Conservation (phyloP, 306 rosid species). For the Lagenaria siceraria region DNA sequence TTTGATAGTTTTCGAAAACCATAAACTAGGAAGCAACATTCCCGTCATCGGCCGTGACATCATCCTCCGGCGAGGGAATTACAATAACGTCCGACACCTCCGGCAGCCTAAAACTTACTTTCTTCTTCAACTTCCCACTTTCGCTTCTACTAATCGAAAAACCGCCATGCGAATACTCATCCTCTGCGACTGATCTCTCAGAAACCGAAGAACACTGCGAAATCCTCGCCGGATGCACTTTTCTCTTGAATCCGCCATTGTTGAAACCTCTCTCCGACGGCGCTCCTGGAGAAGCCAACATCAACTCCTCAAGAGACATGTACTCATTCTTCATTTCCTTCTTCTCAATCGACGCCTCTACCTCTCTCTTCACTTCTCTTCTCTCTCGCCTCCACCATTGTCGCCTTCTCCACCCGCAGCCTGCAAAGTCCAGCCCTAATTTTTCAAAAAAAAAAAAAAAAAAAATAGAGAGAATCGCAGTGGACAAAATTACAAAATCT, state of each 20-base stretch:
- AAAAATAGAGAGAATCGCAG: not conserved
- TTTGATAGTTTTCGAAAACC: no score
- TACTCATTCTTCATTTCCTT: not conserved
- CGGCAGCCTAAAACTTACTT: slow-evolving; percentile 27
- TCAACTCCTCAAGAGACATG: slow-evolving; percentile 1
- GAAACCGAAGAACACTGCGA: not conserved
- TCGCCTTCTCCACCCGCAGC: not conserved
- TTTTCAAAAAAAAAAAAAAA: not conserved
- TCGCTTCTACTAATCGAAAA: not conserved
- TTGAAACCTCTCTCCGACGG: not conserved
- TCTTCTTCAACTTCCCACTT: slow-evolving; percentile 19
- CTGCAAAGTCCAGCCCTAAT: not conserved
- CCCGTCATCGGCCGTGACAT: not conserved
- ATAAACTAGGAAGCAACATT: not conserved
- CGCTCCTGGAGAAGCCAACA: not conserved
- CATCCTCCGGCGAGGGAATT: slow-evolving; percentile 16
- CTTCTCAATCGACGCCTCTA: not conserved
- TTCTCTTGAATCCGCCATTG: not conserved
- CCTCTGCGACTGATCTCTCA: not conserved
- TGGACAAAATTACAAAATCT: not conserved
- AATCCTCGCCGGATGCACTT: not conserved
- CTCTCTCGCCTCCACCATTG: not conserved
- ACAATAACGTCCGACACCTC: slow-evolving; percentile 24
- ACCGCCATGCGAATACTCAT: not conserved
- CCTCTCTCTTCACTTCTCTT: not conserved